phyloP scores from a whole-genome alignment of 768 basidiomycete species.

The Russula sp. region DNA sequence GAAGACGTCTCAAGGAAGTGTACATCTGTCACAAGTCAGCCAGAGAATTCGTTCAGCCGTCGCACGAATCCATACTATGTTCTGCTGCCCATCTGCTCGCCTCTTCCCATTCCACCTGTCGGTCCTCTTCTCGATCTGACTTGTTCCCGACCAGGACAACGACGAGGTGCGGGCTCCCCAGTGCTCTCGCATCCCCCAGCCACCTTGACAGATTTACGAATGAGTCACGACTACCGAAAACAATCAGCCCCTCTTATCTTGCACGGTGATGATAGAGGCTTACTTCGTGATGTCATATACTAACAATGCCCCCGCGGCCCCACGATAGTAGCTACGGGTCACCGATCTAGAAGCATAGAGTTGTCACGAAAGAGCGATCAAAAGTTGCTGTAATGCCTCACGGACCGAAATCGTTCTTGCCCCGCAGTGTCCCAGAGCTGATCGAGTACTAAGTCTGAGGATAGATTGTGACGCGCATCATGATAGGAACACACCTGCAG shows the following conservation, averaged over 20 bases:
- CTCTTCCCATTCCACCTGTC: conserved; percentile 95
- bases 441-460: conserved; percentile 4
- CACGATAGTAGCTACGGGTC: conserved; percentile 94
- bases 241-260: conserved; percentile 27
- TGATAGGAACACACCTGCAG: conserved; percentile 64
- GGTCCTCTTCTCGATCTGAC: conserved; percentile 88
- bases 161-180: conserved; percentile 90
- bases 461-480: neutral
- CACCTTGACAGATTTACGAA: conserved; percentile 82
- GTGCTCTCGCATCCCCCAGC: conserved; percentile 89
- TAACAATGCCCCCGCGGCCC: conserved; percentile 86
- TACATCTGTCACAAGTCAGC: conserved; percentile 53
- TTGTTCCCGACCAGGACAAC: conserved; percentile 94
- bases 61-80: conserved; percentile 57
- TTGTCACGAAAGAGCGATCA: conserved; percentile 26
- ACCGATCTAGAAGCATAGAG: conserved; percentile 57
- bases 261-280: conserved; percentile 40
- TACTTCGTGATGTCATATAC: conserved; percentile 88
- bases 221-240: conserved; percentile 67
- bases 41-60: neutral
- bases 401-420: conserved; percentile 88
- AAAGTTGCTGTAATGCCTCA: conserved; percentile 27
- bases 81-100: conserved; percentile 95
- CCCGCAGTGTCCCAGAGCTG: conserved; percentile 98
- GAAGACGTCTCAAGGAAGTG: conserved; percentile 95